phyloP scores from a whole-genome alignment of 176 grass and related monocot species.

The Tuctoria greenei region DNA sequence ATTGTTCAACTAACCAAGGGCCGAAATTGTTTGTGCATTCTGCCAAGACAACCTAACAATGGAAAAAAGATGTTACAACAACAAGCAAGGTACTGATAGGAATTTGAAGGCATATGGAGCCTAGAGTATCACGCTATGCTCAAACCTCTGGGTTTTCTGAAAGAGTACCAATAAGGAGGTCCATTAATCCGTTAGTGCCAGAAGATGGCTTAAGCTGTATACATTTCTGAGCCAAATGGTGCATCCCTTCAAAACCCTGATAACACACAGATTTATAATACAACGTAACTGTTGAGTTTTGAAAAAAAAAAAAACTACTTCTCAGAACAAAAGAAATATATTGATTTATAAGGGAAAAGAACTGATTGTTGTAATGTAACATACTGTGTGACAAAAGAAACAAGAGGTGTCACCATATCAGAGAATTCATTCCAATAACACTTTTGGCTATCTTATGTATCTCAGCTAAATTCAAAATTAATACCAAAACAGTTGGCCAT shows the following conservation, averaged over 20 bases:
- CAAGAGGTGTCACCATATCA: background rate
- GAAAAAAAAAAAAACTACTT: background rate
- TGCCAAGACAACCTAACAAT: constrained; percentile 79
- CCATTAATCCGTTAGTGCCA: constrained; percentile 59
- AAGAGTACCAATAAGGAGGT: constrained; percentile 75
- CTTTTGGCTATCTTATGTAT: background rate
- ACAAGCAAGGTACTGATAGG: constrained; percentile 28
- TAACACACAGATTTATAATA: constrained; percentile 38
- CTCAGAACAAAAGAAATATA: background rate
- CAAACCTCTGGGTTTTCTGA: constrained; percentile 90
- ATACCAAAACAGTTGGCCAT: background rate
- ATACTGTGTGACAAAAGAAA: constrained; percentile 21
- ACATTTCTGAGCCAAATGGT: constrained; percentile 80
- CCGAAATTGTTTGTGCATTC: constrained; percentile 84
- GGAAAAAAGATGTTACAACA: constrained; percentile 32
- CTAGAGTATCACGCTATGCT: constrained; percentile 33
- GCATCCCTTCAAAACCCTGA: constrained; percentile 94
- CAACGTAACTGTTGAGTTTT: constrained; percentile 1
- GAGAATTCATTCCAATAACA: constrained; percentile 11
- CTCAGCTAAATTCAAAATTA: constrained; percentile 7
- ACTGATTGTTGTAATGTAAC: background rate
- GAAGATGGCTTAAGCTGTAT: constrained; percentile 79
- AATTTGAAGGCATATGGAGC: constrained; percentile 17
- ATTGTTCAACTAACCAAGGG: constrained; percentile 70
- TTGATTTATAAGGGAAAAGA: background rate